Evolutionary conservation across 148 eudicot species (phyloP), one percentile per base, ranked within the genome.

Genomic region (Camellia lanceoleosa): DNA sequence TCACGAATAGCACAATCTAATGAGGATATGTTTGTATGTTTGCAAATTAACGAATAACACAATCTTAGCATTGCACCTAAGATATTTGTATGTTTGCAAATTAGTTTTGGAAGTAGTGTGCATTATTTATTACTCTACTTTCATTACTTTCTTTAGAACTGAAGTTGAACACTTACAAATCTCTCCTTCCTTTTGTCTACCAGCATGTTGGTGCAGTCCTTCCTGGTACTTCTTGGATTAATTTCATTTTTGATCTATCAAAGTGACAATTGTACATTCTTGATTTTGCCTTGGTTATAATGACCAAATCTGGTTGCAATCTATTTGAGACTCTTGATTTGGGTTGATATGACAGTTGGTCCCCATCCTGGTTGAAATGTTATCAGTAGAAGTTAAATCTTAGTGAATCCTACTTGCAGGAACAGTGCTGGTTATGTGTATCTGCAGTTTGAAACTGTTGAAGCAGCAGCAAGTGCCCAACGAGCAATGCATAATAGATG

Each of bases 341-440:
- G 76, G 63, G 0, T 44, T 73, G 5, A 56, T 55, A 15, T 52
- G 9, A 2, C 18, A 23, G 18, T 74, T 16, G 43, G 19, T 19
- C 38, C 23, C 61, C 19, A 52, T 11, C 20, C 52, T 15, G 10
- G 47, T 16, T 74, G 65, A 41, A 58, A 74, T 74, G 20, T 74
- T 56, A 44, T 56, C 44, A 38, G 64, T 2, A 7, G 3, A 41
- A 10, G 14, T 18, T 55, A 23, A 74, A 58, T 74, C 52, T 52
- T 30, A 23, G 1, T 64, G 61, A 60, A 43, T 76, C 30, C 67
- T 18, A 68, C 61, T 46, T 79, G 63, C 92, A 94, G 97, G 87
- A 89, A 92, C 76, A 94, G 93, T 77, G 90, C 98, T 76, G 98
- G 97, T 70, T 92, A 95, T 83, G 97, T 95, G 58, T 95, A 93